Evolutionary conservation across 495 filamentous ascomycete species (phyloP).

Genomic region (Amphirosellinia nigrospora): DNA sequence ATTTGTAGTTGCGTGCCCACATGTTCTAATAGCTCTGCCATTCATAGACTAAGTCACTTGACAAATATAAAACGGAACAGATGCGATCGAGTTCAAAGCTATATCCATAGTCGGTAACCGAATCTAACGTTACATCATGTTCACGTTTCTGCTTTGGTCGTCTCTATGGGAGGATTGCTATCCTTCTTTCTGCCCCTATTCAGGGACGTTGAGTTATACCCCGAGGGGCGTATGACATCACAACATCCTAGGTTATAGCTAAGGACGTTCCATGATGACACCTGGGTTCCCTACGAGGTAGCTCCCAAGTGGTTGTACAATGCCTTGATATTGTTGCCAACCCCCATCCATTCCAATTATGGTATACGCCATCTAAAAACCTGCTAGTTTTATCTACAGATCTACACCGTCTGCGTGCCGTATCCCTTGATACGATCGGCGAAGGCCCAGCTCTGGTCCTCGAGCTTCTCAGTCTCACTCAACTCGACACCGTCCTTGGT

Average conservation of each 20-base stretch:
- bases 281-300: constrained; percentile 1
- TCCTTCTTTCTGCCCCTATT: neutral
- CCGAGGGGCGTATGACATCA: neutral
- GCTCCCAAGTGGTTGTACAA: neutral
- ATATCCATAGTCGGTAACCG: neutral
- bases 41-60: neutral
- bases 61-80: neutral
- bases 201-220: neutral
- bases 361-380: neutral
- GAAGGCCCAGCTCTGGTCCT: constrained; percentile 95
- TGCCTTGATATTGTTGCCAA: neutral
- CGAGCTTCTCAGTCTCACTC: constrained; percentile 73
- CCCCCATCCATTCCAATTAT: neutral
- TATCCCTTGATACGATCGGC: constrained; percentile 76
- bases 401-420: constrained; percentile 57
- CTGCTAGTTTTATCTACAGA: neutral
- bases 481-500: constrained; percentile 85
- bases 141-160: neutral
- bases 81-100: neutral
- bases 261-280: neutral
- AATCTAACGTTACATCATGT: constrained; percentile 14
- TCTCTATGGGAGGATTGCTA: neutral
- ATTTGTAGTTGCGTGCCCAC: neutral
- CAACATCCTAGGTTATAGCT: neutral
- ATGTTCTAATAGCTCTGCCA: neutral